These are phyloP conservation scores for Alternaria atra DNA, from an alignment of 2,329 filamentous ascomycete genomes.

Conservation along the genomic window DNA sequence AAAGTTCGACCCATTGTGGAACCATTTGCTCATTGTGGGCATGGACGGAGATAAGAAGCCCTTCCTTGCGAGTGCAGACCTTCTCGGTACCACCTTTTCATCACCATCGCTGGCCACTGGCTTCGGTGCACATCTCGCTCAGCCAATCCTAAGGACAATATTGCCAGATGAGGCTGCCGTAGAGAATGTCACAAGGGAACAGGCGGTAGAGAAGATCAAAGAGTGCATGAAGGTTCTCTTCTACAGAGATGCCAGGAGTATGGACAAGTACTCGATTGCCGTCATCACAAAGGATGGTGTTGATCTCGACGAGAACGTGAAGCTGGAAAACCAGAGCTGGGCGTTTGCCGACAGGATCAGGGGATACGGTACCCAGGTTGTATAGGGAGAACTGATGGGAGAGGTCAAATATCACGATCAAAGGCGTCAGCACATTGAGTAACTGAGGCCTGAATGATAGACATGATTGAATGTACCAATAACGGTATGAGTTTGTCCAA, in stretches of 20 bases:
- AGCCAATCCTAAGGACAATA: constrained; percentile 85
- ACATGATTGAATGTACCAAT: constrained; percentile 48
- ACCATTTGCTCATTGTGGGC: constrained; percentile 89
- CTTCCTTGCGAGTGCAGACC: constrained; percentile 90
- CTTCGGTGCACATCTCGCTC: constrained; percentile 90
- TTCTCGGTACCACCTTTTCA: constrained; percentile 91
- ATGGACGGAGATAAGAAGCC: constrained; percentile 79
- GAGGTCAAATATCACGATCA: constrained; percentile 1
- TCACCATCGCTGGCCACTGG: constrained; percentile 90
- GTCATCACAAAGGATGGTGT: constrained; percentile 88
- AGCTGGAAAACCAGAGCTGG: constrained; percentile 96
- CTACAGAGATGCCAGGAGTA: constrained; percentile 93
- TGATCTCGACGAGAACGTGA: constrained; percentile 82
- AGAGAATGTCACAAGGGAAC: constrained; percentile 74
- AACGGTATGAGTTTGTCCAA: constrained; percentile 22
- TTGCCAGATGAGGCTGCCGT: constrained; percentile 86
- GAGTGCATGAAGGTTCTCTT: constrained; percentile 99
- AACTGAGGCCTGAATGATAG: constrained; percentile 39
- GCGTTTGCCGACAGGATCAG: constrained; percentile 94
- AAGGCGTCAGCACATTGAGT: constrained; percentile 9
- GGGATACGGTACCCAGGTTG: constrained; percentile 87
- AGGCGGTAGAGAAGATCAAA: constrained; percentile 81
- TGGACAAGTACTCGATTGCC: constrained; percentile 91
- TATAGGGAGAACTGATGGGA: constrained; percentile 18
- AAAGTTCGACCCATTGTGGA: constrained; percentile 98